phyloP scores from a whole-genome alignment of 73 alveolate genomes.

The Durusdinium trenchii region DNA sequence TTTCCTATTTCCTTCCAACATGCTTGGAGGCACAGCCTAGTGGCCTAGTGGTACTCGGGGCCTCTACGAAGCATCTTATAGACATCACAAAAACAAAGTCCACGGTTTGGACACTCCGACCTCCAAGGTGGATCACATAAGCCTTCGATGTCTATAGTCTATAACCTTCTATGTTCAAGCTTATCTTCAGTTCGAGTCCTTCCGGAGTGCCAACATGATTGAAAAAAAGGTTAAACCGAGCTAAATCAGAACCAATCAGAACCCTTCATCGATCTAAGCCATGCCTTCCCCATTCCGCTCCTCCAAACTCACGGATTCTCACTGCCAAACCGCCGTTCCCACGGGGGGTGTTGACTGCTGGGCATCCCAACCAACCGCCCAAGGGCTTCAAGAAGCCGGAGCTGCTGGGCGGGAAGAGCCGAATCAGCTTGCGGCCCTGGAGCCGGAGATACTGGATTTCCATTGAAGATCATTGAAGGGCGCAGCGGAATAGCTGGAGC shows the following conservation, averaged over 20 bases:
- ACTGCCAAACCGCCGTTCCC: not conserved
- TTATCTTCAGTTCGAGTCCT: too few species aligned
- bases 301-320: not conserved
- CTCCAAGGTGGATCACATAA: too few species aligned
- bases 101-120: too few species aligned
- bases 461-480: too few species aligned
- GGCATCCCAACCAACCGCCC: slow-evolving; percentile 73
- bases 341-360: not conserved
- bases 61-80: too few species aligned
- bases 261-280: not conserved
- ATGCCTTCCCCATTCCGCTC: not conserved
- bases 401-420: slow-evolving; percentile 65
- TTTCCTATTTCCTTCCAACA: not conserved
- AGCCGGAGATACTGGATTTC: not conserved
- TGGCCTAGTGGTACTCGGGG: not conserved
- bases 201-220: too few species aligned
- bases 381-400: slow-evolving; percentile 27
- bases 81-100: too few species aligned
- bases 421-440: slow-evolving; percentile 62
- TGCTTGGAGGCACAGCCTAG: not conserved
- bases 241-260: too few species aligned
- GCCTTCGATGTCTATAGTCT: too few species aligned
- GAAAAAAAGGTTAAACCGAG: too few species aligned
- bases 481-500: too few species aligned
- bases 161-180: too few species aligned